Percentiles rank a stretch among this genome's conserved stretches.
These are phyloP conservation scores for Neofusicoccum kwambonambiense DNA, from an alignment of 2,329 filamentous ascomycete genomes.

Conservation along the genomic window DNA sequence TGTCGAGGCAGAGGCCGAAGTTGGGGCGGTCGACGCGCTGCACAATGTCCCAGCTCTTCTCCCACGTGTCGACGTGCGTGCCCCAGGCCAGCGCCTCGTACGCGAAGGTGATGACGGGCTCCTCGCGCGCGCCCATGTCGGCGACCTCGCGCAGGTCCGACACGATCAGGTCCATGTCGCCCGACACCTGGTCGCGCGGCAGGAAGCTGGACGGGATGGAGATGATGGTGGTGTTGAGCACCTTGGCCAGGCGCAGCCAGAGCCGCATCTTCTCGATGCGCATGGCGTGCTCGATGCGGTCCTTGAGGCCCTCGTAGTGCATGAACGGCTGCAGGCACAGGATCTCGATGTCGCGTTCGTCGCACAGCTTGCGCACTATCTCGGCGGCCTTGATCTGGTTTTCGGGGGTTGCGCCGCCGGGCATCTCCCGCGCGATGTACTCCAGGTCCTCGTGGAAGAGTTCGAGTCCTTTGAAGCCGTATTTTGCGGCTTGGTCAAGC, in stretches of 20 bases:
- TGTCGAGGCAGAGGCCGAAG: constrained; percentile 75
- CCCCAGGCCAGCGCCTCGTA: constrained; percentile 76
- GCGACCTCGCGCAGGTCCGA: constrained; percentile 64
- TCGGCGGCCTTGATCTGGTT: constrained; percentile 59
- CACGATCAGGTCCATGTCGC: constrained; percentile 57
- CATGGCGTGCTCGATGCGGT: constrained; percentile 57
- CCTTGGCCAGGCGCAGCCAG: constrained; percentile 67
- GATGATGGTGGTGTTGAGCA: constrained; percentile 68
- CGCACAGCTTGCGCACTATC: constrained; percentile 58
- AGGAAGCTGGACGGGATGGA: constrained; percentile 73
- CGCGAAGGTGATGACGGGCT: constrained; percentile 63
- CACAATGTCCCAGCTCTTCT: constrained; percentile 68
- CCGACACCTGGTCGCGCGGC: constrained; percentile 50
- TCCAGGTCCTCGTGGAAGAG: constrained; percentile 76
- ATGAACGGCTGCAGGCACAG: constrained; percentile 74
- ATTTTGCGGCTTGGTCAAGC: constrained; percentile 63
- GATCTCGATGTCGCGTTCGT: constrained; percentile 55
- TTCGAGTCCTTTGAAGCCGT: constrained; percentile 70
- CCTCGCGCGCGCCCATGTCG: constrained; percentile 61
- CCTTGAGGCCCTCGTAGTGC: constrained; percentile 72
- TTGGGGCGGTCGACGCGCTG: constrained; percentile 64
- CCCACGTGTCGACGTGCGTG: constrained; percentile 69
- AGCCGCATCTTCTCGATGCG: constrained; percentile 63
- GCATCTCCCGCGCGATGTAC: constrained; percentile 54
- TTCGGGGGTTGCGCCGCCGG: constrained; percentile 42